Percentiles rank a stretch among this genome's conserved stretches.
phyloP scores from a whole-genome alignment of 1,284 basidiomycete genomes.

The Fomes fomentarius region DNA sequence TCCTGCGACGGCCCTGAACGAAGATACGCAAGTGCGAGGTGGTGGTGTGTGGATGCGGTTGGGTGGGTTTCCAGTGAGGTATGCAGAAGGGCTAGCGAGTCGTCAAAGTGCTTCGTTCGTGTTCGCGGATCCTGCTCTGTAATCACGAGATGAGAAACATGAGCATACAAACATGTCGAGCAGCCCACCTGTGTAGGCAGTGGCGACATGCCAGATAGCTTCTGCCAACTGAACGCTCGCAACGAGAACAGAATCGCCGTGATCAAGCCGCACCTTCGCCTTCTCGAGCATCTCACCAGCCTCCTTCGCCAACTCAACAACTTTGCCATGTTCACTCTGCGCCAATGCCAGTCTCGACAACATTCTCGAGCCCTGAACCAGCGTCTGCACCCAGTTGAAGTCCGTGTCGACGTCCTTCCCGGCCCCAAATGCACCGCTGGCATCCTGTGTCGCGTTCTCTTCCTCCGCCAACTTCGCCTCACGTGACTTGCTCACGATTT shows the following conservation, averaged over 20 bases:
- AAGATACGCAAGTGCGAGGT: constrained; percentile 79
- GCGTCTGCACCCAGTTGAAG: constrained; percentile 67
- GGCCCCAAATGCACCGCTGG: constrained; percentile 31
- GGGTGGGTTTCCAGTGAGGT: constrained; percentile 58
- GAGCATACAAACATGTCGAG: background rate
- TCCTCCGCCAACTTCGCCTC: constrained; percentile 49
- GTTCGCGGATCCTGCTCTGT: constrained; percentile 70
- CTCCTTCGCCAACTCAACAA: constrained; percentile 53
- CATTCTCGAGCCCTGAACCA: constrained; percentile 78
- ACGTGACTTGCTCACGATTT: constrained; percentile 79
- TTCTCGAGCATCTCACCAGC: constrained; percentile 60
- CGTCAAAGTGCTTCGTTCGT: constrained; percentile 60
- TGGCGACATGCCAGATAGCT: constrained; percentile 63
- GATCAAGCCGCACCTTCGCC: constrained; percentile 54
- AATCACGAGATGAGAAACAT: background rate
- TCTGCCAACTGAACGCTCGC: constrained; percentile 67
- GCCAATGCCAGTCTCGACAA: constrained; percentile 56
- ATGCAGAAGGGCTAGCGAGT: constrained; percentile 62
- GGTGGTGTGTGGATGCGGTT: constrained; percentile 72
- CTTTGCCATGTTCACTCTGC: constrained; percentile 43
- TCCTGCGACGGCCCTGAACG: constrained; percentile 68
- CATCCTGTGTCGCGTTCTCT: constrained; percentile 26
- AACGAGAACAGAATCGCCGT: constrained; percentile 47
- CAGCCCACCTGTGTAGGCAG: constrained; percentile 60
- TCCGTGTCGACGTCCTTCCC: constrained; percentile 60